phyloP scores from a whole-genome alignment of 768 basidiomycete species.

The Ramaria sp. region DNA sequence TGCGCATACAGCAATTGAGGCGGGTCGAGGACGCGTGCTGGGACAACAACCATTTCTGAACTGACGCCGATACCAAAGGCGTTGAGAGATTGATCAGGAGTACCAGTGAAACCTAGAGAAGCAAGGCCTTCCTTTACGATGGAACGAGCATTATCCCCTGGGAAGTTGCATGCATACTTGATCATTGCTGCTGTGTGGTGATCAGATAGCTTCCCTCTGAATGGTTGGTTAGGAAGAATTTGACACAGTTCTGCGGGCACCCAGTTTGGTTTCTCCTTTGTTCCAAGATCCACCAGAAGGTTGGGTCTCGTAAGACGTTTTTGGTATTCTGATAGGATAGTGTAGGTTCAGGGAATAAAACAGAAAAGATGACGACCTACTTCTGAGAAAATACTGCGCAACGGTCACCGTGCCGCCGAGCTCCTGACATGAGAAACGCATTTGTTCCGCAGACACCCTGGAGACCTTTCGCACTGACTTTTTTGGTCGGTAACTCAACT shows the following conservation, averaged over 20 bases:
- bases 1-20: constrained; percentile 46
- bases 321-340: constrained; percentile 38
- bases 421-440: constrained; percentile 48
- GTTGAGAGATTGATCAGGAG: constrained; percentile 23
- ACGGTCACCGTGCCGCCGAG: constrained; percentile 45
- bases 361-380: constrained; percentile 28
- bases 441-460: constrained; percentile 30
- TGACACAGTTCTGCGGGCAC: constrained; percentile 66
- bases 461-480: constrained; percentile 56
- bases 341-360: not conserved
- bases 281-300: constrained; percentile 51
- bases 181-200: constrained; percentile 64
- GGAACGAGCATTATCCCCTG: constrained; percentile 42
- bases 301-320: constrained; percentile 35
- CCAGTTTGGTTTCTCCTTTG: constrained; percentile 28
- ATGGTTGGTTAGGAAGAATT: constrained; percentile 39
- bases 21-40: constrained; percentile 50
- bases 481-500: constrained; percentile 42
- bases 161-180: constrained; percentile 50
- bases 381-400: constrained; percentile 48
- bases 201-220: constrained; percentile 47
- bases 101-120: constrained; percentile 32
- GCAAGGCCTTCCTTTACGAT: constrained; percentile 52
- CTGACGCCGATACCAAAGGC: constrained; percentile 51
- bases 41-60: constrained; percentile 48